phyloP scores from a whole-genome alignment of 2,329 filamentous ascomycete genomes.

The Parastagonospora avenae region DNA sequence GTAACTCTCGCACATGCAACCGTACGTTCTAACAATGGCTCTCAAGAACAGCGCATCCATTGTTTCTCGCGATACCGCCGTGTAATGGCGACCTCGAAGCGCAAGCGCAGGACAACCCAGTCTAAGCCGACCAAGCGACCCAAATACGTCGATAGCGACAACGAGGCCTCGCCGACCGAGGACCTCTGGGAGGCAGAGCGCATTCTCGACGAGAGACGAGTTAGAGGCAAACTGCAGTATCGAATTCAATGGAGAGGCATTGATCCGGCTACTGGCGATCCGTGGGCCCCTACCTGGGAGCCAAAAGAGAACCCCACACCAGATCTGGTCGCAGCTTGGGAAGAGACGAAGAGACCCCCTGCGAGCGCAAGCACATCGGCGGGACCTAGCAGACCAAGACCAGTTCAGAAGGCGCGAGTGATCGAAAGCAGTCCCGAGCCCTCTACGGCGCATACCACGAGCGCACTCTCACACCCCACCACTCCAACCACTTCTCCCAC shows the following conservation, averaged over 20 bases:
- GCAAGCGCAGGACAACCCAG: conserved; percentile 21
- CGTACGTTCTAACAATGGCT: conserved; percentile 26
- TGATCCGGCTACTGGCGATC: conserved; percentile 55
- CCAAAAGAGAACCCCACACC: conserved; percentile 42
- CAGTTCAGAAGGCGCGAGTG: conserved; percentile 7
- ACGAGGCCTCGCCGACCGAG: conserved; percentile 1
- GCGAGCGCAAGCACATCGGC: neutral
- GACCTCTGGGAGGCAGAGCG: conserved; percentile 11
- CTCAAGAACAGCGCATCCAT: neutral
- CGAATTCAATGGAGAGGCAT: conserved; percentile 61
- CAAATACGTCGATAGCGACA: conserved; percentile 15
- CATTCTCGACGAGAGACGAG: conserved; percentile 20
- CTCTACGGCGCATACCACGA: neutral
- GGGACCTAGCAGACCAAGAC: neutral
- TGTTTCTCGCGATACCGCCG: conserved; percentile 18
- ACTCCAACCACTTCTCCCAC: neutral
- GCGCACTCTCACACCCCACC: neutral
- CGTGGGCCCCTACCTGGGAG: conserved; percentile 60
- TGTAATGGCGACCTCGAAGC: conserved; percentile 36
- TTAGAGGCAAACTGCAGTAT: conserved; percentile 49
- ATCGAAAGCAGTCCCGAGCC: conserved; percentile 23
- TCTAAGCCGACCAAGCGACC: conserved; percentile 22
- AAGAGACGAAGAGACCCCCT: conserved; percentile 6
- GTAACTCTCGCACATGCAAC: neutral
- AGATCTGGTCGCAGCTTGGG: conserved; percentile 41